Conservation (phyloP, 495 filamentous ascomycete species). For the Neurospora terricola region DNA sequence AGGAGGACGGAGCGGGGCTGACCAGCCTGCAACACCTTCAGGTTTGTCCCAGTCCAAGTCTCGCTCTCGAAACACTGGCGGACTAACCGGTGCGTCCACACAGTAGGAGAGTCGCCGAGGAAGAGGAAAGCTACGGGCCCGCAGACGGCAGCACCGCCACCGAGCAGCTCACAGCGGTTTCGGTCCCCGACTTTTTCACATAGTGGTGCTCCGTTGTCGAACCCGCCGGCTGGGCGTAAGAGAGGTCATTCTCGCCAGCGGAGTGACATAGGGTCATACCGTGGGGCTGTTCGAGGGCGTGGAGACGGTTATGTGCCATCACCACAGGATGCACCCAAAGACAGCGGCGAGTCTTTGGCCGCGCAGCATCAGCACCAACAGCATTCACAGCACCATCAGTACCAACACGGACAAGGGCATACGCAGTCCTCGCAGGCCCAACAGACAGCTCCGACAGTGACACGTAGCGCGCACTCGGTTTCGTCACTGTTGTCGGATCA, state of each 20-base stretch:
- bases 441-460: constrained; percentile 14
- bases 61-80: constrained; percentile 37
- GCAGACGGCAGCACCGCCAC: constrained; percentile 47
- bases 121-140: constrained; percentile 63
- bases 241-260: constrained; percentile 59
- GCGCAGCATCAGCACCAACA: neutral
- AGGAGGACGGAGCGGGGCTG: constrained; percentile 36
- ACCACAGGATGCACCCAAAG: constrained; percentile 26
- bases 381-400: constrained; percentile 1
- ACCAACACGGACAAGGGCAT: constrained; percentile 6
- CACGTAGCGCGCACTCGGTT: constrained; percentile 31
- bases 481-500: constrained; percentile 39
- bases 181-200: constrained; percentile 49
- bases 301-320: constrained; percentile 26
- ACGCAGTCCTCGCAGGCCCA: constrained; percentile 6
- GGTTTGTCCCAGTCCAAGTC: constrained; percentile 52
- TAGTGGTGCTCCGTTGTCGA: constrained; percentile 39
- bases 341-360: constrained; percentile 10
- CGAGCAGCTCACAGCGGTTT: constrained; percentile 39
- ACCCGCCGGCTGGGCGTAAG: constrained; percentile 47
- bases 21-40: constrained; percentile 55
- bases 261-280: constrained; percentile 52
- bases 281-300: constrained; percentile 26
- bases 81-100: constrained; percentile 40
- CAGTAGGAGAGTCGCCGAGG: constrained; percentile 54